Conservation (phyloP, 2,329 filamentous ascomycete genomes). For the Scedosporium aurantiacum region DNA sequence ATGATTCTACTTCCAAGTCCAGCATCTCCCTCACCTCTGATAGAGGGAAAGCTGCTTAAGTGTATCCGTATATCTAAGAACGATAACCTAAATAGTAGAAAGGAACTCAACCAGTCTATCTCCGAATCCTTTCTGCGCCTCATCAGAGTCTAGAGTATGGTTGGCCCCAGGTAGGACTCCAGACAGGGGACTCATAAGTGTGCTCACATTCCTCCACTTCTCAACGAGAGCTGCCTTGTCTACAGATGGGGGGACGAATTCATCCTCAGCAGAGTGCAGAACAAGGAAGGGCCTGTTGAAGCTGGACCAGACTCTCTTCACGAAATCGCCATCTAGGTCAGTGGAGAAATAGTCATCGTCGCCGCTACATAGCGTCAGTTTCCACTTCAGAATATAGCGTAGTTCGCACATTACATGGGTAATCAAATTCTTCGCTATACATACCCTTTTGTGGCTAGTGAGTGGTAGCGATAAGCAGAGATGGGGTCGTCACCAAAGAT, state of each 20-base stretch:
- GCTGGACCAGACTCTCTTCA: slow-evolving; percentile 54
- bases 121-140: slow-evolving; percentile 38
- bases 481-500: slow-evolving; percentile 30
- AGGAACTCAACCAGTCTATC: slow-evolving; percentile 37
- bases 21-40: too few relatives aligned
- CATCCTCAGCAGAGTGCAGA: slow-evolving; percentile 54
- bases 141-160: slow-evolving; percentile 36
- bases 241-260: slow-evolving; percentile 47
- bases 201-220: slow-evolving; percentile 40
- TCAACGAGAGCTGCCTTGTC: slow-evolving; percentile 47
- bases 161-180: slow-evolving; percentile 40
- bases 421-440: slow-evolving; percentile 13
- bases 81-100: slow-evolving; percentile 11
- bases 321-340: slow-evolving; percentile 48
- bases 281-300: slow-evolving; percentile 51
- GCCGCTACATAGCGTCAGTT: slow-evolving; percentile 30
- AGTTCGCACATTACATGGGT: too few relatives aligned
- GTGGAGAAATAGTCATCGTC: slow-evolving; percentile 86
- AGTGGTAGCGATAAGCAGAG: slow-evolving; percentile 41
- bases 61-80: not conserved
- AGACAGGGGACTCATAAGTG: slow-evolving; percentile 37
- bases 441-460: slow-evolving; percentile 38
- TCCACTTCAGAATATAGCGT: not conserved
- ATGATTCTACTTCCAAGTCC: too few relatives aligned
- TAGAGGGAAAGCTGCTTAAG: not conserved